Conservation (phyloP, 768 basidiomycete species). For the Hygrophorus russula region DNA sequence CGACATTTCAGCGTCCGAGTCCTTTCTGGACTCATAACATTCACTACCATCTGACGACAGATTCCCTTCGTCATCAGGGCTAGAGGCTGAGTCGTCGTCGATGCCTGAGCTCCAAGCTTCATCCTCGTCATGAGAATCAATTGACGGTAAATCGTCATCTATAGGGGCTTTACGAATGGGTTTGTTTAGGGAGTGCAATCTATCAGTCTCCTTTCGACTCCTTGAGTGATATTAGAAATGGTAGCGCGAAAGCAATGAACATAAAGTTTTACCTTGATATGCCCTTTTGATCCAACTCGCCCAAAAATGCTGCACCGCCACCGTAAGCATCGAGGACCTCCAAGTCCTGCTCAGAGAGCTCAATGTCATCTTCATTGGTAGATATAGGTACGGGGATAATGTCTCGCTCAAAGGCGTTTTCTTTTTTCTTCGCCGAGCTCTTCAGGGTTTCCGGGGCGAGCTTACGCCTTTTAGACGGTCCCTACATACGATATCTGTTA, state of each 20-base stretch:
- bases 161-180: constrained; percentile 31
- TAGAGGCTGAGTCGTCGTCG: constrained; percentile 17
- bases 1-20: constrained; percentile 63
- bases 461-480: constrained; percentile 53
- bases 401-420: constrained; percentile 46
- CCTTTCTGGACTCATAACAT: constrained; percentile 10
- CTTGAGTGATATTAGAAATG: constrained; percentile 23
- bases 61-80: constrained; percentile 18
- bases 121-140: constrained; percentile 55
- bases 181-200: constrained; percentile 57
- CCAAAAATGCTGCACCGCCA: constrained; percentile 53
- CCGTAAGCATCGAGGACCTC: constrained; percentile 59
- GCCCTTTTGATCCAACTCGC: constrained; percentile 61
- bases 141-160: constrained; percentile 54
- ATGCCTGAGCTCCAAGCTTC: constrained; percentile 35
- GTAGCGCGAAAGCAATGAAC: not conserved
- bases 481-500: constrained; percentile 13
- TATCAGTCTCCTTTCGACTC: constrained; percentile 76
- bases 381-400: constrained; percentile 53
- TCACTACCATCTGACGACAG: constrained; percentile 6
- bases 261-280: constrained; percentile 55
- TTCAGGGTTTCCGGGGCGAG: constrained; percentile 20
- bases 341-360: constrained; percentile 61
- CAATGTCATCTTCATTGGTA: constrained; percentile 35
- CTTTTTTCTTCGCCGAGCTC: constrained; percentile 28